A percentile compares a stretch with the other conserved stretches of the same genome.
Conservation (phyloP, 2,329 filamentous ascomycete species). For the Colletotrichum euphorbiae region DNA sequence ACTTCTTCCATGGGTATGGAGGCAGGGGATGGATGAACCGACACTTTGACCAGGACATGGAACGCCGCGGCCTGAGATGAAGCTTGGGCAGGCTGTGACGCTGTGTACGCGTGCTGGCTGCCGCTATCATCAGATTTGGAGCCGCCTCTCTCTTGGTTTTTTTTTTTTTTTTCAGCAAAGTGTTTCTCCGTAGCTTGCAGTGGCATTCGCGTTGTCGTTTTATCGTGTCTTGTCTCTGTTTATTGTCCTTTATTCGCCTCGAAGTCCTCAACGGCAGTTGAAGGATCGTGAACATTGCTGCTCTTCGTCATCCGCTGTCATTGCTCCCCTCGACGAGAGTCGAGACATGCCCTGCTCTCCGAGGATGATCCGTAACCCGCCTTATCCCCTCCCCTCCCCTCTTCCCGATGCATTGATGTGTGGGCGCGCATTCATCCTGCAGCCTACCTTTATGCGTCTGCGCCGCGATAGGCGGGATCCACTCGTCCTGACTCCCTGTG, state of each 20-base stretch:
- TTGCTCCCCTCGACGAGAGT: conserved; percentile 9
- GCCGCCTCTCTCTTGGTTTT: background rate
- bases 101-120: conserved; percentile 6
- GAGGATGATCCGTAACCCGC: conserved; percentile 13
- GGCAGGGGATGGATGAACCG: conserved; percentile 12
- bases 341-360: background rate
- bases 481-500: conserved; percentile 36
- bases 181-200: background rate
- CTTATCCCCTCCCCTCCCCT: background rate
- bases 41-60: conserved; percentile 23
- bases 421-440: conserved; percentile 28
- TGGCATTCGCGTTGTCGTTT: background rate
- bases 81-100: too few species aligned
- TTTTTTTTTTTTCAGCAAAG: background rate
- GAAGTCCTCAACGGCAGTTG: background rate
- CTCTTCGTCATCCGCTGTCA: background rate
- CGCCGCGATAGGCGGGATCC: conserved; percentile 37
- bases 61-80: conserved; percentile 23
- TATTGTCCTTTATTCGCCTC: background rate
- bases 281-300: background rate
- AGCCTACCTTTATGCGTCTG: conserved; percentile 36
- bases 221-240: conserved; percentile 1
- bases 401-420: conserved; percentile 26
- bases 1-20: conserved; percentile 22
- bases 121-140: conserved; percentile 1